A percentile compares a stretch with the other conserved stretches of the same genome.
Conservation (phyloP, 1,284 basidiomycete genomes). For the Moniliella sp. region DNA sequence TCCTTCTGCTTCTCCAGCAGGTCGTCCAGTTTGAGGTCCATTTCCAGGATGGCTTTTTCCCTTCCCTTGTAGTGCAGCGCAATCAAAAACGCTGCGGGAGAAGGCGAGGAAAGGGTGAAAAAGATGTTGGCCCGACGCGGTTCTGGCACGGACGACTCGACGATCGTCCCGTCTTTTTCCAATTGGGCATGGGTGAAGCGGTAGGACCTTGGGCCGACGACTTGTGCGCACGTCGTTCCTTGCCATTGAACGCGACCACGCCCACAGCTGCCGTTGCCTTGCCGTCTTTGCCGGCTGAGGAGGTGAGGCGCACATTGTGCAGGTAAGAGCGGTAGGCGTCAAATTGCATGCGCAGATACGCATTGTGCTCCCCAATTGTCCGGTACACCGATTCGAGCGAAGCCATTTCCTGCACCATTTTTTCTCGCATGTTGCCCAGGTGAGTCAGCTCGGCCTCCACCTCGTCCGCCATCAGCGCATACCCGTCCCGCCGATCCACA, state of each 20-base stretch:
- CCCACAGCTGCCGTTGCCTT: slow-evolving; percentile 57
- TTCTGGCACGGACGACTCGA: slow-evolving; percentile 78
- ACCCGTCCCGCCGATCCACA: slow-evolving; percentile 60
- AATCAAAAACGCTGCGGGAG: slow-evolving; percentile 94
- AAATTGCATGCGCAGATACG: slow-evolving; percentile 78
- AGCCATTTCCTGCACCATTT: slow-evolving; percentile 74
- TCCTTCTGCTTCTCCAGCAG: slow-evolving; percentile 95
- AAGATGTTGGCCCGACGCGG: slow-evolving; percentile 79
- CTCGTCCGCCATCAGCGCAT: slow-evolving; percentile 87
- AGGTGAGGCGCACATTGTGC: slow-evolving; percentile 77
- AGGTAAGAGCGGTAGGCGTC: slow-evolving; percentile 99
- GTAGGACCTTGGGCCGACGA: slow-evolving; percentile 76
- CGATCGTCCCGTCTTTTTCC: slow-evolving; percentile 98
- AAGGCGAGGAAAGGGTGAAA: slow-evolving; percentile 93
- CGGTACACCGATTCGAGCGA: slow-evolving; percentile 88
- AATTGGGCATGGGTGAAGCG: slow-evolving; percentile 89
- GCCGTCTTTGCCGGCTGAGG: slow-evolving; percentile 32
- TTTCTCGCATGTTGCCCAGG: slow-evolving; percentile 83
- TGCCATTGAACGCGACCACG: slow-evolving; percentile 81
- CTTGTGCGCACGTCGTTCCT: slow-evolving; percentile 72
- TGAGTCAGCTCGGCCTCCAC: slow-evolving; percentile 81
- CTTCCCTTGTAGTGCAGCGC: slow-evolving; percentile 93
- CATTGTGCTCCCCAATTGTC: slow-evolving; percentile 96
- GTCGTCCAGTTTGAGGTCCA: slow-evolving; percentile 98
- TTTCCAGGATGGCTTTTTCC: slow-evolving; percentile 97